These are phyloP conservation scores for Suillus occidentalis DNA, from an alignment of 768 basidiomycete genomes.

Conservation along the genomic window DNA sequence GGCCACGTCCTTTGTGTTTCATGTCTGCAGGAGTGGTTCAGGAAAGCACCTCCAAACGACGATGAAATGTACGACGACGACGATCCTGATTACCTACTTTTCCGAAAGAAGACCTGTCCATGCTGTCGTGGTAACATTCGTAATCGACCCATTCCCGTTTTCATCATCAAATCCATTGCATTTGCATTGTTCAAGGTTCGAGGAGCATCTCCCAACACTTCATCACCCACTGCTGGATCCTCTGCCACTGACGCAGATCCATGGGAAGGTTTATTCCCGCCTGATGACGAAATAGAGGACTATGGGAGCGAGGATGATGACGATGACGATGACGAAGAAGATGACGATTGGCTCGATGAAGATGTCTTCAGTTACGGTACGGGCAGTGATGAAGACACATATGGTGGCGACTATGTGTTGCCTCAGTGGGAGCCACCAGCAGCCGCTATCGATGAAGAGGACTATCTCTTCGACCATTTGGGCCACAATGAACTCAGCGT, in stretches of 20 bases:
- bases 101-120: slow-evolving; percentile 70
- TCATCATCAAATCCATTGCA: slow-evolving; percentile 62
- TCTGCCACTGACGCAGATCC: slow-evolving; percentile 52
- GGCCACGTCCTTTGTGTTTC: slow-evolving; percentile 74
- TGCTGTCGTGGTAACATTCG: slow-evolving; percentile 61
- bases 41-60: slow-evolving; percentile 54
- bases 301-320: slow-evolving; percentile 27
- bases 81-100: slow-evolving; percentile 46
- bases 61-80: slow-evolving; percentile 45
- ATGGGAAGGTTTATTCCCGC: slow-evolving; percentile 69
- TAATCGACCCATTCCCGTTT: slow-evolving; percentile 65
- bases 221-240: slow-evolving; percentile 24
- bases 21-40: slow-evolving; percentile 80
- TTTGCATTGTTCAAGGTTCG: slow-evolving; percentile 49
- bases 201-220: slow-evolving; percentile 18
- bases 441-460: slow-evolving; percentile 34
- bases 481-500: slow-evolving; percentile 39
- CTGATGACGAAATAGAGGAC: slow-evolving; percentile 43
- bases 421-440: slow-evolving; percentile 63
- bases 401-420: slow-evolving; percentile 41
- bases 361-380: slow-evolving; percentile 37
- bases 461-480: slow-evolving; percentile 36
- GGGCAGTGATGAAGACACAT: slow-evolving; percentile 35
- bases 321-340: slow-evolving; percentile 28
- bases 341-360: slow-evolving; percentile 22